A percentile compares a stretch with the other conserved stretches of the same genome.
Evolutionary conservation across 2,329 filamentous ascomycete genomes (phyloP).

Genomic region (Neonectria hederae): DNA sequence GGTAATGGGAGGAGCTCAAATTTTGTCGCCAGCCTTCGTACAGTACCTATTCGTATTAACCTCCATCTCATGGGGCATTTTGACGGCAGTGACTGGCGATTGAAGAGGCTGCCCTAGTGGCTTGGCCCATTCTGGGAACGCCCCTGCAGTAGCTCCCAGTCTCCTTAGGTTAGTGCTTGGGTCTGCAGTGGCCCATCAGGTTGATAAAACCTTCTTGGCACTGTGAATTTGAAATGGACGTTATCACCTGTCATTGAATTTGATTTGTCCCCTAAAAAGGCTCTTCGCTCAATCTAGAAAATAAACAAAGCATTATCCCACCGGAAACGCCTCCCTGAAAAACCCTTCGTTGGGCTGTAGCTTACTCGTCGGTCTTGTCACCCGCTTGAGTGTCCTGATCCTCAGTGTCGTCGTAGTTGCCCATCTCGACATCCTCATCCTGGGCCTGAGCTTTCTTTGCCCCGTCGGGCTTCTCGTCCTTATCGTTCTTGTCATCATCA

Average conservation of each 20-base stretch:
- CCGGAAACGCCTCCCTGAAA: constrained; percentile 39
- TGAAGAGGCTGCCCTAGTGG: constrained; percentile 27
- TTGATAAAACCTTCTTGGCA: constrained; percentile 25
- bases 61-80: too few relatives aligned
- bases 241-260: constrained; percentile 34
- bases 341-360: neutral
- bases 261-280: constrained; percentile 26
- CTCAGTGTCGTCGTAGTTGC: constrained; percentile 57
- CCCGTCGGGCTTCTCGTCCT: constrained; percentile 40
- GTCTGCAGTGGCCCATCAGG: constrained; percentile 9
- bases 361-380: constrained; percentile 48
- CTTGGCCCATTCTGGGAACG: constrained; percentile 20
- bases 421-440: constrained; percentile 62
- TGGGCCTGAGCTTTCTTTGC: constrained; percentile 47
- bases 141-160: constrained; percentile 30
- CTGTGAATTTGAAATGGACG: too few relatives aligned
- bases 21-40: too few relatives aligned
- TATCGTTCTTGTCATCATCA: constrained; percentile 27
- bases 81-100: too few relatives aligned
- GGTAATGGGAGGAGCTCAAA: too few relatives aligned
- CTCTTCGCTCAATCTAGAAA: constrained; percentile 36
- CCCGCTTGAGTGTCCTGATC: constrained; percentile 50
- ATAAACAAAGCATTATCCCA: too few relatives aligned
- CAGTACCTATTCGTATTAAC: too few relatives aligned
- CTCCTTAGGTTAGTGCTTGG: constrained; percentile 14